These are phyloP conservation scores for Ceratobasidium sp. DNA, from an alignment of 1,284 basidiomycete genomes.

Conservation along the genomic window DNA sequence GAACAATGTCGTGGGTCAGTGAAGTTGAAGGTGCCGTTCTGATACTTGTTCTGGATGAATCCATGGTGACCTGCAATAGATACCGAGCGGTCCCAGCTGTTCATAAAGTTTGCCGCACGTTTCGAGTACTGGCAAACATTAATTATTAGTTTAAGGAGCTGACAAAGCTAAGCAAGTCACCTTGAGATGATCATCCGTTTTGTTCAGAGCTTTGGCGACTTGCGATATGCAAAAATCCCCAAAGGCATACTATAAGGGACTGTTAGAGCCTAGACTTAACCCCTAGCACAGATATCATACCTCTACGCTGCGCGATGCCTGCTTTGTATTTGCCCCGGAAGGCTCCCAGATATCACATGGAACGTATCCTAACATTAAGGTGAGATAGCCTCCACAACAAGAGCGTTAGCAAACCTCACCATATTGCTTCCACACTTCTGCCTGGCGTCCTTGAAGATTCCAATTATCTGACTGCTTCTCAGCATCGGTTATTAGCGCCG, in stretches of 20 bases:
- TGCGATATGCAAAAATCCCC: conserved; percentile 73
- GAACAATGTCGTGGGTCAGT: conserved; percentile 77
- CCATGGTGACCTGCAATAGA: conserved; percentile 63
- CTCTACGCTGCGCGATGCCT: conserved; percentile 72
- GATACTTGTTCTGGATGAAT: conserved; percentile 65
- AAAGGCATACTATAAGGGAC: conserved; percentile 54
- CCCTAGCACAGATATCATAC: conserved; percentile 56
- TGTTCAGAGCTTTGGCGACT: conserved; percentile 68
- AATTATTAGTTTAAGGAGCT: too few species aligned
- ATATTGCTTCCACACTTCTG: conserved; percentile 68
- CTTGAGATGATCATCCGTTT: conserved; percentile 64
- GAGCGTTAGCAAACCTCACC: conserved; percentile 55
- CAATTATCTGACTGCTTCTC: conserved; percentile 71
- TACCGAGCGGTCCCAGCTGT: conserved; percentile 71
- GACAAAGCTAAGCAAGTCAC: conserved; percentile 53
- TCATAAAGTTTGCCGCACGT: conserved; percentile 70
- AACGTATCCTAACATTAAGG: conserved; percentile 62
- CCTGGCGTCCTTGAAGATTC: conserved; percentile 74
- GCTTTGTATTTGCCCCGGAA: conserved; percentile 71
- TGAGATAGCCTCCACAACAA: conserved; percentile 5
- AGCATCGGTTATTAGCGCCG: conserved; percentile 70
- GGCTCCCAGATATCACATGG: conserved; percentile 66
- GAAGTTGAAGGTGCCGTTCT: conserved; percentile 72
- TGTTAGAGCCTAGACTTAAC: background rate
- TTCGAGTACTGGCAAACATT: conserved; percentile 64